Evolutionary conservation across 495 filamentous ascomycete genomes (phyloP).

Genomic region (Daldinia childiae): DNA sequence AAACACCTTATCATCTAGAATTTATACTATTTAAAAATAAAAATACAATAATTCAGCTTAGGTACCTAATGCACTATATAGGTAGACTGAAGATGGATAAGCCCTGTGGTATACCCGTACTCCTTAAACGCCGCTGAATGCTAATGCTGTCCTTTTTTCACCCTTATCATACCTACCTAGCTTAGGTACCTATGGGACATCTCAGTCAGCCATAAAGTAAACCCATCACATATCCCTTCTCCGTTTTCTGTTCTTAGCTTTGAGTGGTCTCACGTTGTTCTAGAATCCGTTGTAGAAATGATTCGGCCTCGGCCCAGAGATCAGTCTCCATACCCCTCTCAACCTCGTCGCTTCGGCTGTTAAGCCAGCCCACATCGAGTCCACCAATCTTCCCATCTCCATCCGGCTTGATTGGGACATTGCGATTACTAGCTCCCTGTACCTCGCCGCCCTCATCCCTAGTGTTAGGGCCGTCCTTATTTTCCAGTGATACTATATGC

Average conservation of each 20-base stretch:
- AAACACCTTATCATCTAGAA: not conserved
- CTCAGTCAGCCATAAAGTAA: not conserved
- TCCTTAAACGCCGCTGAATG: slow-evolving; percentile 34
- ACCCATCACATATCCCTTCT: not conserved
- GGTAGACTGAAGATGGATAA: not conserved
- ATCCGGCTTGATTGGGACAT: slow-evolving; percentile 52
- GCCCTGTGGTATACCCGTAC: slow-evolving; percentile 20
- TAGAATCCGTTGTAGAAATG: slow-evolving; percentile 41
- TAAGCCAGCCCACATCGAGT: slow-evolving; percentile 85
- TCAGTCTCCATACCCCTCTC: slow-evolving; percentile 82
- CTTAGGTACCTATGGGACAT: not conserved
- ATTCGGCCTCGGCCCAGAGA: slow-evolving; percentile 71
- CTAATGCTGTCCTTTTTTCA: slow-evolving; percentile 10
- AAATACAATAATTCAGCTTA: no score
- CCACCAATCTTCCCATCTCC: slow-evolving; percentile 66
- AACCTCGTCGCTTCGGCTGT: slow-evolving; percentile 79
- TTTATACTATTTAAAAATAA: not conserved
- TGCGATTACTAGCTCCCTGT: slow-evolving; percentile 27
- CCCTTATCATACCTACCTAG: no score
- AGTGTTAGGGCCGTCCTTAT: slow-evolving; percentile 32
- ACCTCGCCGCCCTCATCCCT: slow-evolving; percentile 40
- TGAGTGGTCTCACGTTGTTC: not conserved
- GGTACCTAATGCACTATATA: not conserved
- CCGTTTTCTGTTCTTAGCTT: not conserved
- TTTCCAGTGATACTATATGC: slow-evolving; percentile 67